Percentiles rank a stretch among this genome's conserved stretches.
These are phyloP conservation scores for Zymoseptoria tritici DNA, from an alignment of 2,329 filamentous ascomycete genomes.

Conservation along the genomic window DNA sequence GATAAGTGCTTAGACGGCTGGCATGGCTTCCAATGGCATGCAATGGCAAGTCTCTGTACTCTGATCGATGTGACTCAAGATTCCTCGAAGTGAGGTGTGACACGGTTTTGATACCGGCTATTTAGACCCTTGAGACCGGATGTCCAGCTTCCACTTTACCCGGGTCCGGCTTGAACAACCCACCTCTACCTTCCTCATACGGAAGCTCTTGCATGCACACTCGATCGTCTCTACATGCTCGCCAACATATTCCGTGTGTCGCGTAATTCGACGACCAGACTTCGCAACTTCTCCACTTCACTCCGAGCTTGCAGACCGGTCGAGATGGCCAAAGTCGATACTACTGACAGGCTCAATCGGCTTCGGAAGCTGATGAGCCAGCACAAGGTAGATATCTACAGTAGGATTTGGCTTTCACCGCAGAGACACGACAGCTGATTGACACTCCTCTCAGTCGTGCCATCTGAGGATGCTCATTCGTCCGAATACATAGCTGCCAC, in stretches of 20 bases:
- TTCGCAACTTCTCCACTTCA: conserved; percentile 19
- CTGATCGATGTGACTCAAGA: not conserved
- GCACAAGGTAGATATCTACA: conserved; percentile 82
- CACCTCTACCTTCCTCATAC: not conserved
- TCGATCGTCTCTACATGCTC: not conserved
- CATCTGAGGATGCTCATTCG: conserved; percentile 93
- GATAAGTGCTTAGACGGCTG: not conserved
- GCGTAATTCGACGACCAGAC: conserved; percentile 3
- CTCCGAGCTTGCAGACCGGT: conserved; percentile 9
- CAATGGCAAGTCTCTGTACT: not conserved
- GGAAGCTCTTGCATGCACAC: not conserved
- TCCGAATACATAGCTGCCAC: conserved; percentile 98
- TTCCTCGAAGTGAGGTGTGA: not conserved
- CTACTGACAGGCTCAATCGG: conserved; percentile 64
- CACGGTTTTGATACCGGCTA: not conserved
- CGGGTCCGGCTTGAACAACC: not conserved
- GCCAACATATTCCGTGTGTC: conserved; percentile 6
- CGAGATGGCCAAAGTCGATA: conserved; percentile 74
- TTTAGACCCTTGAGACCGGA: not conserved
- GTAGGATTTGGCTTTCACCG: conserved; percentile 45
- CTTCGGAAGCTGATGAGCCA: conserved; percentile 82
- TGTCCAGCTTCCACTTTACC: not conserved
- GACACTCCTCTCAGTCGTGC: conserved; percentile 59
- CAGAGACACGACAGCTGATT: conserved; percentile 31
- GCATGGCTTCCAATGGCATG: not conserved